A percentile compares a stretch with the other conserved stretches of the same genome.
phyloP scores from a whole-genome alignment of 441 rosid genomes.

The Erodium moschatum region DNA sequence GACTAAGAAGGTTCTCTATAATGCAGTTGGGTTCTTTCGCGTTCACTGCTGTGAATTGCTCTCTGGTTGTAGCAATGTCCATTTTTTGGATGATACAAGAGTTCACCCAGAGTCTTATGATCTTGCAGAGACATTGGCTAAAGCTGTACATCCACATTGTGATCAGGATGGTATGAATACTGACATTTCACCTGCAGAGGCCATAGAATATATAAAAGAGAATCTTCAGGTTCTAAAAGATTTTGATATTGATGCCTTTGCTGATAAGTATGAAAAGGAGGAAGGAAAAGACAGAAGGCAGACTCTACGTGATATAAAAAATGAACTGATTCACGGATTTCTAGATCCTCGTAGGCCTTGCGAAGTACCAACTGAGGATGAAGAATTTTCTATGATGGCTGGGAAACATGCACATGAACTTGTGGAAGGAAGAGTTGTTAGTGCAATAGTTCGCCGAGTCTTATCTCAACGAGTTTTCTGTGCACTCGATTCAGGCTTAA shows the following conservation, averaged over 20 bases:
- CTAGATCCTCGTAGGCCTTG: slow-evolving; percentile 77
- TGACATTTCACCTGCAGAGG: slow-evolving; percentile 25
- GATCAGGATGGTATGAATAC: slow-evolving; percentile 65
- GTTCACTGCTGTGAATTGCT: slow-evolving; percentile 71
- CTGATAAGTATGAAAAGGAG: slow-evolving; percentile 14
- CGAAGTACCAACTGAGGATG: slow-evolving; percentile 80
- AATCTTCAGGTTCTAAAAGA: slow-evolving; percentile 57
- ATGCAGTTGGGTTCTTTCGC: slow-evolving; percentile 85
- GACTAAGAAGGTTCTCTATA: slow-evolving; percentile 65
- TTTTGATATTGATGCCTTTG: slow-evolving; percentile 45
- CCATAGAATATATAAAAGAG: slow-evolving; percentile 86
- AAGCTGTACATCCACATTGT: slow-evolving; percentile 40
- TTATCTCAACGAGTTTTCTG: slow-evolving; percentile 76
- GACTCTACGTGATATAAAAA: slow-evolving; percentile 55
- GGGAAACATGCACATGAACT: slow-evolving; percentile 87
- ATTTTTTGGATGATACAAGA: slow-evolving; percentile 69
- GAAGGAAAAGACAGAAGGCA: slow-evolving; percentile 35
- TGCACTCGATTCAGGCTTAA: slow-evolving; percentile 77
- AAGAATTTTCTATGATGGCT: slow-evolving; percentile 83
- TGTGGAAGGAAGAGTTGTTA: slow-evolving; percentile 78
- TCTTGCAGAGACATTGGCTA: slow-evolving; percentile 84
- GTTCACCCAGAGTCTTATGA: slow-evolving; percentile 93
- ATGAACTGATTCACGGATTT: slow-evolving; percentile 77
- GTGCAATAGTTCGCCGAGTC: slow-evolving; percentile 73
- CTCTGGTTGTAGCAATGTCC: slow-evolving; percentile 75